These are phyloP conservation scores for Eucalyptus curtisii DNA, from an alignment of 345 rosid genomes.

Conservation along the genomic window DNA sequence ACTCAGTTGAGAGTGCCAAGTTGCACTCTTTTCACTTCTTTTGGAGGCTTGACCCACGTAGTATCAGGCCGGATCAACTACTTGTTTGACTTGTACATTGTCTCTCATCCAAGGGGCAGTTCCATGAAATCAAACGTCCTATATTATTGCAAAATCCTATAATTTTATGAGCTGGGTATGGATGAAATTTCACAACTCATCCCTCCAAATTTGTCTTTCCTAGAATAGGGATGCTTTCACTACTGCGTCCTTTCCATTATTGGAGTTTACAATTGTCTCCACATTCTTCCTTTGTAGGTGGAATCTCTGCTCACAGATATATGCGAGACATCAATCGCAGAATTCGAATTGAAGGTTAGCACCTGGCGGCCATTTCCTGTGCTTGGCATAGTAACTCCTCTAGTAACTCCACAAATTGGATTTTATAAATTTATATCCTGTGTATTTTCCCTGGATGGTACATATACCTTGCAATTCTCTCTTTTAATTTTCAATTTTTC, in stretches of 20 bases:
- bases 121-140: not conserved
- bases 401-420: not conserved
- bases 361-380: not conserved
- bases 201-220: not conserved
- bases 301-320: constrained; percentile 57
- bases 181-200: not conserved
- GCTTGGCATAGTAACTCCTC: not conserved
- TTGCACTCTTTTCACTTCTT: not conserved
- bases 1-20: not conserved
- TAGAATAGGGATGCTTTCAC: not conserved
- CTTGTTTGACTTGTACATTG: not conserved
- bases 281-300: constrained; percentile 29
- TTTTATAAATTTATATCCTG: not conserved
- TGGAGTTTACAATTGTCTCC: not conserved
- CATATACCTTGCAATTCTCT: not conserved
- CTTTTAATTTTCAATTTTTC: not conserved
- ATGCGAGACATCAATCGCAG: constrained; percentile 59
- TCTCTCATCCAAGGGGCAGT: not conserved
- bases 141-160: not conserved
- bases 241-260: not conserved
- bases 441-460: not conserved
- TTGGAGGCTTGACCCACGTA: not conserved
- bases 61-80: not conserved
- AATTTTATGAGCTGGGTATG: not conserved
- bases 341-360: constrained; percentile 74